Evolutionary conservation across 352 stramenopile species (phyloP).

Genomic region (Nothophytophthora sp.): DNA sequence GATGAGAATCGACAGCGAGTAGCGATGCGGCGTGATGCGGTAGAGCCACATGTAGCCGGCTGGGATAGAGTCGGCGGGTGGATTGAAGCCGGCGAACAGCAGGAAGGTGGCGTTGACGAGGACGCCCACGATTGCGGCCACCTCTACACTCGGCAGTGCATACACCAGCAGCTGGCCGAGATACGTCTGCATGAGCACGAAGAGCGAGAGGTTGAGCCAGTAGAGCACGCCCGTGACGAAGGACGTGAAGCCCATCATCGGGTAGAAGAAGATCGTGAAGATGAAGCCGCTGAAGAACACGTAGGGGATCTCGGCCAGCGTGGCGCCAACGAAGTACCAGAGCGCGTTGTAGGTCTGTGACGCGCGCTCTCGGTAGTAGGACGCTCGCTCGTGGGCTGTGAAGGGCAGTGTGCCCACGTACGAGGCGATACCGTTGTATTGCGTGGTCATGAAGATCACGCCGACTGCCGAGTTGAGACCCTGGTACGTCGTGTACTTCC

Average conservation of each 20-base stretch:
- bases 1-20: slow-evolving; percentile 27
- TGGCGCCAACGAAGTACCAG: slow-evolving; percentile 68
- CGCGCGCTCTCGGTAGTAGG: slow-evolving; percentile 62
- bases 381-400: slow-evolving; percentile 71
- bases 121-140: slow-evolving; percentile 30
- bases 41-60: slow-evolving; percentile 50
- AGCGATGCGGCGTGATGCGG: slow-evolving; percentile 34
- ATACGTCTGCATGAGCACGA: slow-evolving; percentile 42
- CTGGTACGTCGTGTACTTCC: slow-evolving; percentile 33
- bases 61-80: slow-evolving; percentile 38
- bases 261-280: slow-evolving; percentile 46
- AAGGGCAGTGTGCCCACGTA: slow-evolving; percentile 67
- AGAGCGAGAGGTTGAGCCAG: slow-evolving; percentile 37
- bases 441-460: slow-evolving; percentile 73
- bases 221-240: slow-evolving; percentile 32
- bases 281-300: slow-evolving; percentile 28
- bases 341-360: slow-evolving; percentile 77
- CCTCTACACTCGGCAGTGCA: slow-evolving; percentile 33
- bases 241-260: slow-evolving; percentile 30
- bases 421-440: slow-evolving; percentile 68
- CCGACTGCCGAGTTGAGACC: slow-evolving; percentile 44
- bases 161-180: slow-evolving; percentile 36
- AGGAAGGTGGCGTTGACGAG: slow-evolving; percentile 60
- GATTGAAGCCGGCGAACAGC: slow-evolving; percentile 65
- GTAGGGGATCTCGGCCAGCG: slow-evolving; percentile 71